phyloP scores from a whole-genome alignment of 805 yeast species.

The Candida railenensis region DNA sequence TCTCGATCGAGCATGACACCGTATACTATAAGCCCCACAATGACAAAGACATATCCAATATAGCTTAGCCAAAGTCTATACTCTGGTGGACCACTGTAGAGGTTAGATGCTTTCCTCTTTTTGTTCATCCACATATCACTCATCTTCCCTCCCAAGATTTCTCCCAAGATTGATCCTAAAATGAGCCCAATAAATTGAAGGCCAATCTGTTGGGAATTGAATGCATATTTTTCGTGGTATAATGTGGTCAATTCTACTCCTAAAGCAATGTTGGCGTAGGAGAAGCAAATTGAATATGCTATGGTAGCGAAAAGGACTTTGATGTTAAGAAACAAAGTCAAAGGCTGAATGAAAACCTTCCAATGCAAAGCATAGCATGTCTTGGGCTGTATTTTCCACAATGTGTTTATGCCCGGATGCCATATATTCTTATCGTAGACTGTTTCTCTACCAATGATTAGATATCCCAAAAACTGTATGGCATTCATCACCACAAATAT shows the following conservation, averaged over 20 bases:
- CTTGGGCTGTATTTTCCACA: slow-evolving; percentile 3
- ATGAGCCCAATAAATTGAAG: slow-evolving; percentile 21
- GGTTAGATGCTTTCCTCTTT: neutral
- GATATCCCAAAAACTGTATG: slow-evolving; percentile 11
- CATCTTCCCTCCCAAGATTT: slow-evolving; percentile 19
- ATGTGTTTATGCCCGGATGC: slow-evolving; percentile 5
- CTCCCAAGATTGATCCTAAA: slow-evolving; percentile 23
- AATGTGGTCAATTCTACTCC: slow-evolving; percentile 22
- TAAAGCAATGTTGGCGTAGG: slow-evolving; percentile 20
- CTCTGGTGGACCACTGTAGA: slow-evolving; percentile 5
- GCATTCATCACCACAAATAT: slow-evolving; percentile 13
- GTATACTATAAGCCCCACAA: slow-evolving; percentile 20
- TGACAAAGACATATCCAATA: slow-evolving; percentile 16
- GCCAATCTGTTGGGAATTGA: slow-evolving; percentile 22
- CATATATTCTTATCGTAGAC: slow-evolving; percentile 8
- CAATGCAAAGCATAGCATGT: slow-evolving; percentile 2
- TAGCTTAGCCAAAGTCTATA: slow-evolving; percentile 21
- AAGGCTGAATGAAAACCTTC: slow-evolving; percentile 10
- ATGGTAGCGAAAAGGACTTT: slow-evolving; percentile 14
- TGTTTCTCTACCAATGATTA: slow-evolving; percentile 14
- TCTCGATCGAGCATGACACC: slow-evolving; percentile 15
- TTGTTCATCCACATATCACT: slow-evolving; percentile 23
- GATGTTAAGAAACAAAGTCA: slow-evolving; percentile 6
- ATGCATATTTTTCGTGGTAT: slow-evolving; percentile 15
- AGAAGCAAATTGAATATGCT: slow-evolving; percentile 19